Evolutionary conservation across 148 eudicot genomes (phyloP), one percentile per base, ranked within the genome.

Genomic region (Limonium bicolor): DNA sequence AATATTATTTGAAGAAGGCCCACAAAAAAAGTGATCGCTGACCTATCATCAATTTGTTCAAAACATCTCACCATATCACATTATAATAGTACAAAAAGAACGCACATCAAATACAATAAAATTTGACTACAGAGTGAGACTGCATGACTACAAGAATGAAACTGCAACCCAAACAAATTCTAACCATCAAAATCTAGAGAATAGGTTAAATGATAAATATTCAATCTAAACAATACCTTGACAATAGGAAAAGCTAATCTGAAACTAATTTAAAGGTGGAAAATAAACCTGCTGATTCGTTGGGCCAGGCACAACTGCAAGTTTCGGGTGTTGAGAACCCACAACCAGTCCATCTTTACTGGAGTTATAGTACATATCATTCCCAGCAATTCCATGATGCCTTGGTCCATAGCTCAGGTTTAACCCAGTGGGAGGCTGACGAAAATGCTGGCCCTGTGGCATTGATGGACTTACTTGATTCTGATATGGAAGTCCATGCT

Each of bases 251-350:
- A n/a, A n/a, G n/a, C n/a, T n/a, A n/a, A n/a, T n/a, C n/a, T n/a
- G n/a, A n/a, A n/a, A n/a, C n/a, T n/a, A n/a, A n/a, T n/a, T n/a
- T n/a, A n/a, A n/a, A n/a, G n/a, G n/a, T n/a, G n/a, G n/a, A 32
- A 13, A 64, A 56, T 55, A 45, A 69, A 73, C 99, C 88, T 78
- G 92, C 50, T 68, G 93, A 64, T 73, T 78, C 57, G 77, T 73
- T 16, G 69, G 51, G 63, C 60, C 54, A 22, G 94, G 97, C 50
- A 84, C 50, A 7, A 73, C 61, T 21, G 95, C 95, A 56, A 77
- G 85, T 71, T 75, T 84, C 19, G 95, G 87, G 14, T 59, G 77
- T 46, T 66, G 87, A 41, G 81, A 61, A 54, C 61, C 61, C 63
- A 69, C 60, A 20, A 39, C 32, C 35, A 62, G 66, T 49, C 46